Conservation (phyloP, 2,329 filamentous ascomycete genomes). For the Aspergillus cejpii region DNA sequence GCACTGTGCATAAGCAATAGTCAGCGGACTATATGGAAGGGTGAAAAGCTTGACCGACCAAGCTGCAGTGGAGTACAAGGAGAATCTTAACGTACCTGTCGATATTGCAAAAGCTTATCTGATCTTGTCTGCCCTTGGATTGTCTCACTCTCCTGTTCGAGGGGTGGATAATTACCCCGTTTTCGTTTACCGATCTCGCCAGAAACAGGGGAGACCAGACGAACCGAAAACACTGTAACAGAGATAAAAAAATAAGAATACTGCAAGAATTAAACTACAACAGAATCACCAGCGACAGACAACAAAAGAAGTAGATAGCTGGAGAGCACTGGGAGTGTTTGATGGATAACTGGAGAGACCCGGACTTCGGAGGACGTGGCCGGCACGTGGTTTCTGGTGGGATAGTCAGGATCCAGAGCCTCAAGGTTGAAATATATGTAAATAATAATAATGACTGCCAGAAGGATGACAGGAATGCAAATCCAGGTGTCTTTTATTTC, state of each 20-base stretch:
- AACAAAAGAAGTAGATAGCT: constrained; percentile 5
- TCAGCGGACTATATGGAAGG: background rate
- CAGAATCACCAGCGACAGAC: constrained; percentile 4
- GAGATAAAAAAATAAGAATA: constrained; percentile 3
- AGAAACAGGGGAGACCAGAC: constrained; percentile 1
- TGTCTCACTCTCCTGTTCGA: background rate
- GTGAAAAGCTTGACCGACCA: too few relatives aligned
- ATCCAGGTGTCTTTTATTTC: too few relatives aligned
- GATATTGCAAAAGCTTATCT: background rate
- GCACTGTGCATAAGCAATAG: background rate
- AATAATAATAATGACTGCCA: too few relatives aligned
- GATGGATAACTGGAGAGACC: constrained; percentile 13
- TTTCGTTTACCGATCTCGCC: constrained; percentile 8
- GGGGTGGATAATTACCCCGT: background rate
- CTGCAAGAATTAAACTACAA: background rate
- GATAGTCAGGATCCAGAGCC: background rate
- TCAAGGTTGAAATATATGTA: background rate
- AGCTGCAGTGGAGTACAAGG: background rate
- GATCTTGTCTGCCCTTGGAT: background rate
- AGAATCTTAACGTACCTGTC: background rate
- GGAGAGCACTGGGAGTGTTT: constrained; percentile 5
- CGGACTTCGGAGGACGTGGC: constrained; percentile 22
- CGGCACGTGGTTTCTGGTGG: constrained; percentile 22
- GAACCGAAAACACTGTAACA: constrained; percentile 1
- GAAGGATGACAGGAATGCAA: too few relatives aligned